These are phyloP conservation scores for Bipolaris cookei DNA, from an alignment of 2,329 filamentous ascomycete species.

Conservation along the genomic window DNA sequence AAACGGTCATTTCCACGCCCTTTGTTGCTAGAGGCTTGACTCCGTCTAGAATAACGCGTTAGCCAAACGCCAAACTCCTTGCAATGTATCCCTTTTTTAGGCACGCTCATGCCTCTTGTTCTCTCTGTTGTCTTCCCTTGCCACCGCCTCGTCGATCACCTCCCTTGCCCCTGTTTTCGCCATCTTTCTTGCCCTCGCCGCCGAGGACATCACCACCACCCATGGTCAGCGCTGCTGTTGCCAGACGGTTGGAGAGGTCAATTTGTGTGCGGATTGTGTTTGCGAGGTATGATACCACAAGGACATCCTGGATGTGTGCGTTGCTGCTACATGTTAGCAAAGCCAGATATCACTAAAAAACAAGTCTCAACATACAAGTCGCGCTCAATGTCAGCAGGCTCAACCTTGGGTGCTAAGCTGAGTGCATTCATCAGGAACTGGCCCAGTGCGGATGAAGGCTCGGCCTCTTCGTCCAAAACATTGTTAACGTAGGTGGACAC, in stretches of 20 bases:
- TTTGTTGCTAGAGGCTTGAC: slow-evolving; percentile 1
- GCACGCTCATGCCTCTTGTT: slow-evolving; percentile 41
- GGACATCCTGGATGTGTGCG: slow-evolving; percentile 98
- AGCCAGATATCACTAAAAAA: not conserved
- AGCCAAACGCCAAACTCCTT: slow-evolving; percentile 32
- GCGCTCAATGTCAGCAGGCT: slow-evolving; percentile 85
- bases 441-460: slow-evolving; percentile 87
- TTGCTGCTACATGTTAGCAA: slow-evolving; percentile 64
- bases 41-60: slow-evolving; percentile 14
- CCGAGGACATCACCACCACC: slow-evolving; percentile 50
- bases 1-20: not conserved
- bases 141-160: slow-evolving; percentile 41
- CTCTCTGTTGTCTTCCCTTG: slow-evolving; percentile 43
- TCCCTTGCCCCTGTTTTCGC: slow-evolving; percentile 39
- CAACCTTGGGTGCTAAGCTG: slow-evolving; percentile 92
- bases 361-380: slow-evolving; percentile 71
- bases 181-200: slow-evolving; percentile 44
- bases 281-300: slow-evolving; percentile 96
- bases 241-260: slow-evolving; percentile 93
- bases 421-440: slow-evolving; percentile 96
- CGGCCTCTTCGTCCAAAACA: slow-evolving; percentile 90
- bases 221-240: slow-evolving; percentile 64
- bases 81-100: slow-evolving; percentile 19
- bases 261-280: slow-evolving; percentile 99
- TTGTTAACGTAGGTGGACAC: slow-evolving; percentile 91